Evolutionary conservation across 305 asterid species (phyloP).

Genomic region (Fraxinus platypoda): DNA sequence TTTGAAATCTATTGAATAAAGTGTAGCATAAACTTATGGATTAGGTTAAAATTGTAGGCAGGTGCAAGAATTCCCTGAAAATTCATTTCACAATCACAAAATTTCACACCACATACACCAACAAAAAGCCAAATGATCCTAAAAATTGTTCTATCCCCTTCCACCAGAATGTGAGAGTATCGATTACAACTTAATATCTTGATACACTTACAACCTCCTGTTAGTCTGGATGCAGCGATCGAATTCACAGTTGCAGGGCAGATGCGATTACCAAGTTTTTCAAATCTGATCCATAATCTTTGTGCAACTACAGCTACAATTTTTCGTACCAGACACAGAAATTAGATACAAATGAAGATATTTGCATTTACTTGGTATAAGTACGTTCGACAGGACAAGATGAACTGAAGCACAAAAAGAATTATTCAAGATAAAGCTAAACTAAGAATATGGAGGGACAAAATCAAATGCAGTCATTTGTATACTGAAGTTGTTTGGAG

Average conservation of each 20-base stretch:
- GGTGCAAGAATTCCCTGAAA: background rate
- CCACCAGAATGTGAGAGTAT: background rate
- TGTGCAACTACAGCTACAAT: background rate
- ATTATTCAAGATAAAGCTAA: background rate
- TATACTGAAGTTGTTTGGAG: background rate
- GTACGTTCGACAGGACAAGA: background rate
- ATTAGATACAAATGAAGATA: conserved; percentile 9
- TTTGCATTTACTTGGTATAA: background rate
- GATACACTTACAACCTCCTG: background rate
- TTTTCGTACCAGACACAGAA: background rate
- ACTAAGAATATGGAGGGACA: background rate
- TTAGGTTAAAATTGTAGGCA: background rate
- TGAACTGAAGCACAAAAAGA: background rate
- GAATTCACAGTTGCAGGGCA: background rate
- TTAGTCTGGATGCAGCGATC: background rate
- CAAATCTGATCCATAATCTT: background rate
- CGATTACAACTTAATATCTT: background rate
- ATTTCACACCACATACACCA: background rate
- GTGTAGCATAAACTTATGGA: background rate
- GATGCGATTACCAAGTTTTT: background rate
- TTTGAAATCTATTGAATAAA: background rate
- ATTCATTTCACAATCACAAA: conserved; percentile 16
- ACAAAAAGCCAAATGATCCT: background rate
- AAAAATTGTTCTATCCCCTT: background rate
- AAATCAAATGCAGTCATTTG: background rate